A percentile compares a stretch with the other conserved stretches of the same genome.
phyloP scores from a whole-genome alignment of 1,139 yeast species.

The Saccharomycopsis hybrid region DNA sequence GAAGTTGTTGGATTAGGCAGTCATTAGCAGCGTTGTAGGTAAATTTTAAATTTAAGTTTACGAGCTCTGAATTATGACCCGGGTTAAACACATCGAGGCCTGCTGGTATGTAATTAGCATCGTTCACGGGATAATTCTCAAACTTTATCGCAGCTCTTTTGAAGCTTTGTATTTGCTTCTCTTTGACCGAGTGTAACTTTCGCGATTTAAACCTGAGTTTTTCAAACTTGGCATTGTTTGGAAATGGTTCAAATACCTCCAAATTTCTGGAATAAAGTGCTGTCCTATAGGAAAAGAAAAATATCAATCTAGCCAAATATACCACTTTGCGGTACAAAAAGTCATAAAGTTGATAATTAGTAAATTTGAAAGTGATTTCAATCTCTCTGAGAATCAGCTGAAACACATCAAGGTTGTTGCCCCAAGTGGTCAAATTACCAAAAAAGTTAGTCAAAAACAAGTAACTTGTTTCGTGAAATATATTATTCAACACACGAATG shows the following conservation, averaged over 20 bases:
- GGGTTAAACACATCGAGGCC: too few relatives aligned
- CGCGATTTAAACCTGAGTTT: background rate
- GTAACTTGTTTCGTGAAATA: slow-evolving; percentile 2
- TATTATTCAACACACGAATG: background rate
- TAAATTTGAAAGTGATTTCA: background rate
- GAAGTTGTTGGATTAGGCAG: too few relatives aligned
- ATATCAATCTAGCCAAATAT: background rate
- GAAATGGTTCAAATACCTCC: background rate
- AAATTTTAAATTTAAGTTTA: too few relatives aligned
- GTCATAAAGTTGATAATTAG: background rate
- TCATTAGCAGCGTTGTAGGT: too few relatives aligned
- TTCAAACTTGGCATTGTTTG: background rate
- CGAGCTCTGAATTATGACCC: too few relatives aligned
- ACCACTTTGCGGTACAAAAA: background rate
- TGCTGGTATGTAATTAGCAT: background rate
- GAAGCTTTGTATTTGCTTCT: background rate
- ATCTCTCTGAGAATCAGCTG: background rate
- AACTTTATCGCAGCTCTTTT: background rate
- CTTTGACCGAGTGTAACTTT: background rate
- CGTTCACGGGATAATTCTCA: slow-evolving; percentile 1
- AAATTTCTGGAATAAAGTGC: background rate
- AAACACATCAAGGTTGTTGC: background rate
- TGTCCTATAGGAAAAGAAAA: background rate
- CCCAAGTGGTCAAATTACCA: background rate
- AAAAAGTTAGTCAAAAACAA: background rate